Evolutionary conservation across 441 rosid species (phyloP).

Genomic region (Hura crepitans): DNA sequence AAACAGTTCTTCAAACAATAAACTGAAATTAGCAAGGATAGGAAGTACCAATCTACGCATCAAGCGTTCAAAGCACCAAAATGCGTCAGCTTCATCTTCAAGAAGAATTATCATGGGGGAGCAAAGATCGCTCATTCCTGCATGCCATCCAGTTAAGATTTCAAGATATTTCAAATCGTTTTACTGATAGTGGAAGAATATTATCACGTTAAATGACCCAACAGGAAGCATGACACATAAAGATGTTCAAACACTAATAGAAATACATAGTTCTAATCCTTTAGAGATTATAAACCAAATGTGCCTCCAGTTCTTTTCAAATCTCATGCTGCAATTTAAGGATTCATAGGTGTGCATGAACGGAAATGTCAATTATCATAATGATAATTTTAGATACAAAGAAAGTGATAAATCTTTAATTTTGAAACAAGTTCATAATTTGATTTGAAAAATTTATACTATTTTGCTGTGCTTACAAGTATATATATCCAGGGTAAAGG

Average conservation of each 20-base stretch:
- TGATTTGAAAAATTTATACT: background rate
- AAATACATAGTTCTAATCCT: background rate
- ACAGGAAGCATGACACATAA: background rate
- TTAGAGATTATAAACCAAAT: background rate
- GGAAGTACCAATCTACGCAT: constrained; percentile 87
- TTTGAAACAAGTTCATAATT: background rate
- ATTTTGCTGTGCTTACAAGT: background rate
- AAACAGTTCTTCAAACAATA: background rate
- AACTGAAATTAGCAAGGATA: background rate
- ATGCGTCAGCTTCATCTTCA: constrained; percentile 84
- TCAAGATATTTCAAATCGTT: constrained; percentile 19
- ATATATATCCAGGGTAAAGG: background rate
- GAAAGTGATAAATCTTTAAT: background rate
- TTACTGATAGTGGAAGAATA: background rate
- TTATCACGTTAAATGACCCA: constrained; percentile 1
- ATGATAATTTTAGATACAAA: background rate
- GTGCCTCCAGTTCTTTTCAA: background rate
- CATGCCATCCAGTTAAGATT: constrained; percentile 10
- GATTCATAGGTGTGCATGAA: background rate
- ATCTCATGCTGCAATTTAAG: background rate
- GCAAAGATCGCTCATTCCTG: constrained; percentile 98
- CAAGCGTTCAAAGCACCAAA: constrained; percentile 95
- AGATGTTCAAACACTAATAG: background rate
- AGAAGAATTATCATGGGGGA: constrained; percentile 97
- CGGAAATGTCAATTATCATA: background rate